Evolutionary conservation across 2,329 filamentous ascomycete genomes (phyloP).

Genomic region (Nothopassalora personata): DNA sequence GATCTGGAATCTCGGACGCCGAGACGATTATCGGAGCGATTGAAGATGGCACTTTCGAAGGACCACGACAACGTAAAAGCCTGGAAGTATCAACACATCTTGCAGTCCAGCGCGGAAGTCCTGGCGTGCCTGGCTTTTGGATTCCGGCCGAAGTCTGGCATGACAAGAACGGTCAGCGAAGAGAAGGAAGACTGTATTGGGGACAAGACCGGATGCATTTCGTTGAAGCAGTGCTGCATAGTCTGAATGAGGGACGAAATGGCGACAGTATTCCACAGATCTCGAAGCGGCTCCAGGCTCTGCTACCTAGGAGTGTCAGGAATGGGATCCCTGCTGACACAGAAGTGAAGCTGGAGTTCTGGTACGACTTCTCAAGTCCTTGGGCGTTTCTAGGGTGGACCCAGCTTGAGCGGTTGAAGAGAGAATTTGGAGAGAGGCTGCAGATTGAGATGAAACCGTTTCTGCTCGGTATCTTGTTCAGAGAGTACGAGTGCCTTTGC

Average conservation of each 20-base stretch:
- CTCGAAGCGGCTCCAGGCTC: conserved; percentile 6
- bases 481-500: conserved; percentile 5
- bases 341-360: conserved; percentile 23
- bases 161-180: conserved; percentile 5
- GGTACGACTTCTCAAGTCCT: conserved; percentile 21
- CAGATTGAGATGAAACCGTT: conserved; percentile 23
- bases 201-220: conserved; percentile 24
- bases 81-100: conserved; percentile 17
- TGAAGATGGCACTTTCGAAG: conserved; percentile 16
- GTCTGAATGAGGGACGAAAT: conserved; percentile 12
- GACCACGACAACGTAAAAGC: conserved; percentile 7
- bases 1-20: conserved; percentile 3
- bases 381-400: conserved; percentile 23
- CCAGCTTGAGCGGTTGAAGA: conserved; percentile 14
- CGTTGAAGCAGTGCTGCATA: conserved; percentile 17
- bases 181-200: conserved; percentile 20
- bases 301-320: conserved; percentile 8
- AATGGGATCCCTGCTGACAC: conserved; percentile 3
- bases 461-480: conserved; percentile 21
- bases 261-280: conserved; percentile 7
- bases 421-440: conserved; percentile 16
- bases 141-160: conserved; percentile 16
- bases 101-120: conserved; percentile 18
- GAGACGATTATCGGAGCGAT: conserved; percentile 12
- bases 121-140: conserved; percentile 22